A percentile compares a stretch with the other conserved stretches of the same genome.
Evolutionary conservation across 164 flowering plant species (phyloP).

Genomic region (Euptelea pleiosperma): DNA sequence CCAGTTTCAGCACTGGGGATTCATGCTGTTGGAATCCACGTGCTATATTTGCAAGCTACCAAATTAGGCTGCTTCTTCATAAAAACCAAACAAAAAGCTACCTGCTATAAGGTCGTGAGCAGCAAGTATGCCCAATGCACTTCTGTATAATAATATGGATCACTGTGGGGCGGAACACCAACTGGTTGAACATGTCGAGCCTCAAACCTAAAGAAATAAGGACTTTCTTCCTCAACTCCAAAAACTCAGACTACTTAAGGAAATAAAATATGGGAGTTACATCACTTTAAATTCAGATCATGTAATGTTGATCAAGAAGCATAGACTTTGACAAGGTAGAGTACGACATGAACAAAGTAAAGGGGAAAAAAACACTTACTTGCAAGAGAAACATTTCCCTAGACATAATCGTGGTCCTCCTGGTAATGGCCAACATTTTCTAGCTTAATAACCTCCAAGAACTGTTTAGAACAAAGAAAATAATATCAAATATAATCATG

Average conservation of each 20-base stretch:
- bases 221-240: no score
- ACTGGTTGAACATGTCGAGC: constrained; percentile 8
- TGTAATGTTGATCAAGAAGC: no score
- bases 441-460: constrained; percentile 84
- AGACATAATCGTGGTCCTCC: constrained; percentile 67
- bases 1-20: no score
- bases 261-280: no score
- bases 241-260: no score
- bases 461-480: constrained; percentile 33
- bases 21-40: no score
- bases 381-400: constrained; percentile 86
- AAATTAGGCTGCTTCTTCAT: not conserved
- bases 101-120: constrained; percentile 33
- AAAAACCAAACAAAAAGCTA: no score
- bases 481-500: not conserved
- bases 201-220: no score
- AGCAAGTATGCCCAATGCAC: constrained; percentile 13
- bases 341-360: not conserved
- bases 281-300: no score
- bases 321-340: no score
- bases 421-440: constrained; percentile 70
- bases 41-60: no score
- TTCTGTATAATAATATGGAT: constrained; percentile 16
- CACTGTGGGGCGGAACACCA: constrained; percentile 3
- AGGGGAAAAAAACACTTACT: constrained; percentile 34